Evolutionary conservation across 371 early-diverging fungal genomes (phyloP).

Genomic region (Apophysomyces elegans): DNA sequence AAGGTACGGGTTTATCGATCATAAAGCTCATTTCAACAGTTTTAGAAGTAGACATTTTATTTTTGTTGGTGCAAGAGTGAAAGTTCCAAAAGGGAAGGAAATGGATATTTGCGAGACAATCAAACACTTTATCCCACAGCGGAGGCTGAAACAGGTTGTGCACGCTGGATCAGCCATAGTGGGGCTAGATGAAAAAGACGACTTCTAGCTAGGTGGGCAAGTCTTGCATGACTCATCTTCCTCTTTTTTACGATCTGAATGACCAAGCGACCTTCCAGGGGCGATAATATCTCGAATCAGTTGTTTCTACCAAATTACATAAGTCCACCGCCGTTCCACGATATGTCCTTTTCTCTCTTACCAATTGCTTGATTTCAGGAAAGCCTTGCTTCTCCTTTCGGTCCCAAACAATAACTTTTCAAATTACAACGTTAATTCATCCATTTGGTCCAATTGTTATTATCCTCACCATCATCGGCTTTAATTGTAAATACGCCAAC

Average conservation of each 20-base stretch:
- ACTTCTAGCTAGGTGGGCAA: background rate
- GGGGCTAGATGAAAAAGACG: background rate
- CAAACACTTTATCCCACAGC: slow-evolving; percentile 1
- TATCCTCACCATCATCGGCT: slow-evolving; percentile 57
- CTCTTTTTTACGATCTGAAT: slow-evolving; percentile 40
- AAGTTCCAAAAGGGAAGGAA: background rate
- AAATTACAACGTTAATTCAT: slow-evolving; percentile 1
- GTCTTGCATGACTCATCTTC: slow-evolving; percentile 20
- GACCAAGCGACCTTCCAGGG: slow-evolving; percentile 72
- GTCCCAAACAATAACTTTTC: slow-evolving; percentile 61
- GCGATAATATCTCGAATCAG: slow-evolving; percentile 66
- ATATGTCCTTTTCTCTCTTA: slow-evolving; percentile 16
- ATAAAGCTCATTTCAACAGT: background rate
- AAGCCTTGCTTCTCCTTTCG: slow-evolving; percentile 68
- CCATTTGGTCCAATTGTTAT: background rate
- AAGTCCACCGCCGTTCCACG: background rate
- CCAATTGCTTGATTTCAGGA: slow-evolving; percentile 77
- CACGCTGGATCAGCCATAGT: no score
- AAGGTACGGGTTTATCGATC: background rate
- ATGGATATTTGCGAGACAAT: no score
- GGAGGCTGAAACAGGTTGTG: background rate
- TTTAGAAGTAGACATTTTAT: background rate
- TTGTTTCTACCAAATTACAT: slow-evolving; percentile 57
- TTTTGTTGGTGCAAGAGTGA: background rate
- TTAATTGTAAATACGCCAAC: slow-evolving; percentile 65